Evolutionary conservation across 352 stramenopile genomes (phyloP).

Genomic region (Globisporangium paddicum): DNA sequence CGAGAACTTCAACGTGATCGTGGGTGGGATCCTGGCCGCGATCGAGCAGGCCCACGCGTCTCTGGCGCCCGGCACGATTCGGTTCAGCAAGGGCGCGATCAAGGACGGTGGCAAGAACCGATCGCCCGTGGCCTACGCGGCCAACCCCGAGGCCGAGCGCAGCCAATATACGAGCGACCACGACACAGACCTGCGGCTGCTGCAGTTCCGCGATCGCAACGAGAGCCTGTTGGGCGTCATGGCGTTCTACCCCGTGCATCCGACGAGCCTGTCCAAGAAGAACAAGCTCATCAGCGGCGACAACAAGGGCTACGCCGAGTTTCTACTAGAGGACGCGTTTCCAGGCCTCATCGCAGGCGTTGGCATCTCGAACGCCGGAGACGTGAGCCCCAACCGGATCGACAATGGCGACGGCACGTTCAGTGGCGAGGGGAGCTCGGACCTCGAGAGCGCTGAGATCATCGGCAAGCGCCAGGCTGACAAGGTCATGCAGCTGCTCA

Average conservation of each 20-base stretch:
- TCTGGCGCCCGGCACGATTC: slow-evolving; percentile 34
- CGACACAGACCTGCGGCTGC: slow-evolving; percentile 64
- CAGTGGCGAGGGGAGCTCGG: slow-evolving; percentile 22
- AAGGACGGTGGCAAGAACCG: slow-evolving; percentile 55
- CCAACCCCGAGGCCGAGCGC: slow-evolving; percentile 59
- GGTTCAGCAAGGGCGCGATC: slow-evolving; percentile 24
- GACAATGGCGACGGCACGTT: slow-evolving; percentile 47
- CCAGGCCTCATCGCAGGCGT: slow-evolving; percentile 22
- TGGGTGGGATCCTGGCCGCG: slow-evolving; percentile 57
- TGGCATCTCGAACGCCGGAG: slow-evolving; percentile 36
- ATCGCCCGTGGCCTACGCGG: slow-evolving; percentile 56
- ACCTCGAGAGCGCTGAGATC: slow-evolving; percentile 36
- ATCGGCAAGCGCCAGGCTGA: slow-evolving; percentile 33
- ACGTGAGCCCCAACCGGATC: slow-evolving; percentile 40
- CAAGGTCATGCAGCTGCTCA: slow-evolving; percentile 26
- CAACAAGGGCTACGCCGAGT: slow-evolving; percentile 70
- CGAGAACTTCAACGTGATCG: slow-evolving; percentile 63
- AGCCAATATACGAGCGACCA: slow-evolving; percentile 45
- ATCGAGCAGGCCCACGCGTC: slow-evolving; percentile 54
- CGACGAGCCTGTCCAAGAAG: slow-evolving; percentile 68
- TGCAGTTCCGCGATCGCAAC: slow-evolving; percentile 37
- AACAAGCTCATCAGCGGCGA: slow-evolving; percentile 76
- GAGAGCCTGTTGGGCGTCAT: slow-evolving; percentile 42
- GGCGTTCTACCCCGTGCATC: slow-evolving; percentile 76
- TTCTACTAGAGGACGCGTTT: slow-evolving; percentile 28